Evolutionary conservation across 192 early-diverging fungal species (phyloP).

Genomic region (Umbelopsis sp.): DNA sequence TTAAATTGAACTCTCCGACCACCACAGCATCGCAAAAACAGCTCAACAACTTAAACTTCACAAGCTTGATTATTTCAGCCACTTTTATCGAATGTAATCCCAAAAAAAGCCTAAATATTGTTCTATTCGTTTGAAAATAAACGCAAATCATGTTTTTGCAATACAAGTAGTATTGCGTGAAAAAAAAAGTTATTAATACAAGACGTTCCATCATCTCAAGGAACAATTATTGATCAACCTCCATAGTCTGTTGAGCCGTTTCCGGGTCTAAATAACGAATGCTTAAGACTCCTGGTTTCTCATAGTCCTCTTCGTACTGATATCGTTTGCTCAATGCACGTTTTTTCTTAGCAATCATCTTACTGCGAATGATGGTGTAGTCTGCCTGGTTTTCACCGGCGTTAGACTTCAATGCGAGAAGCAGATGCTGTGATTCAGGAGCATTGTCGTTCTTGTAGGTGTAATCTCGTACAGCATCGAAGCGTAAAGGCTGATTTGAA

Average conservation of each 20-base stretch:
- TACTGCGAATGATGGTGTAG: conserved; percentile 39
- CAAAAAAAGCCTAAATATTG: too few relatives aligned
- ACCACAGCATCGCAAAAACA: too few relatives aligned
- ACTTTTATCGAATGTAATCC: too few relatives aligned
- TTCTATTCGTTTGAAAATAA: too few relatives aligned
- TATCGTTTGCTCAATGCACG: conserved; percentile 34
- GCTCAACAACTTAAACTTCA: too few relatives aligned
- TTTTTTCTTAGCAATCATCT: conserved; percentile 39
- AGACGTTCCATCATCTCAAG: too few relatives aligned
- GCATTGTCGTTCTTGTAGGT: conserved; percentile 34
- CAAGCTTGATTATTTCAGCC: too few relatives aligned
- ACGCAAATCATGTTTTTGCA: too few relatives aligned
- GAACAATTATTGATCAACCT: not conserved
- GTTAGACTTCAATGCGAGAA: conserved; percentile 28
- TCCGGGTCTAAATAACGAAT: not conserved
- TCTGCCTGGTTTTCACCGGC: conserved; percentile 21
- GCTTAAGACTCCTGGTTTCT: conserved; percentile 25
- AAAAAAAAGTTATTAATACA: too few relatives aligned
- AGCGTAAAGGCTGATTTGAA: conserved; percentile 24
- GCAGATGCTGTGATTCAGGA: conserved; percentile 24
- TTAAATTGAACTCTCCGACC: too few relatives aligned
- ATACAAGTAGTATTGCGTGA: too few relatives aligned
- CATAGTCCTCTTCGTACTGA: conserved; percentile 29
- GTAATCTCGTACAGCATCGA: conserved; percentile 42
- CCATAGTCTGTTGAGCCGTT: not conserved